phyloP scores from a whole-genome alignment of 1,139 yeast species.

The Blastobotrys illinoisensis region DNA sequence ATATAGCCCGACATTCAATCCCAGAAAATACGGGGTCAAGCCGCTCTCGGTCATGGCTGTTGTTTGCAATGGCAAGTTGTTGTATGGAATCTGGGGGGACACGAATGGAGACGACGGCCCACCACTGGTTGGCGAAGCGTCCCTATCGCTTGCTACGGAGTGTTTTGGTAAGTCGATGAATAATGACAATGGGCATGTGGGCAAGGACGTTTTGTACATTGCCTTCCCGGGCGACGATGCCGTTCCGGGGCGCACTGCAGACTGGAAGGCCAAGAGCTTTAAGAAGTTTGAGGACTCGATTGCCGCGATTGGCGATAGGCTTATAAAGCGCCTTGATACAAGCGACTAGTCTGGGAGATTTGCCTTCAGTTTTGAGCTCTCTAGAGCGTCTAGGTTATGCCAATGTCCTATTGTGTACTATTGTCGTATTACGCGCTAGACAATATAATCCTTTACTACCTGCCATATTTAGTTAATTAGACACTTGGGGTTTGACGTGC shows the following conservation, averaged over 20 bases:
- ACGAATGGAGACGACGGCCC: conserved; percentile 12
- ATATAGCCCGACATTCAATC: conserved; percentile 5
- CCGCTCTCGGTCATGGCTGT: conserved; percentile 13
- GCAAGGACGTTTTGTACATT: conserved; percentile 48
- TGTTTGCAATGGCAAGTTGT: conserved; percentile 11
- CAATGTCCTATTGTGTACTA: no score
- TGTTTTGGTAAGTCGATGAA: conserved; percentile 12
- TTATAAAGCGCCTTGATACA: conserved; percentile 16
- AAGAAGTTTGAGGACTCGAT: conserved; percentile 12
- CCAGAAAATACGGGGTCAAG: conserved; percentile 7
- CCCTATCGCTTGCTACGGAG: conserved; percentile 10
- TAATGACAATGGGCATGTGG: conserved; percentile 44
- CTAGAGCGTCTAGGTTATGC: no score
- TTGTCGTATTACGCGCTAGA: no score
- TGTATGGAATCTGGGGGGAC: conserved; percentile 14
- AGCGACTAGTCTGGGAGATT: not conserved
- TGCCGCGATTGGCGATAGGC: conserved; percentile 6
- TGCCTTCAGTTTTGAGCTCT: no score
- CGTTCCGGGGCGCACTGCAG: conserved; percentile 25
- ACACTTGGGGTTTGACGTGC: no score
- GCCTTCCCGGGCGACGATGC: conserved; percentile 46
- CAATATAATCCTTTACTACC: no score
- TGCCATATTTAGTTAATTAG: no score
- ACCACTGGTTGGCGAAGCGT: conserved; percentile 13
- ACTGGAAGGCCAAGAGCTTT: conserved; percentile 11